A percentile compares a stretch with the other conserved stretches of the same genome.
Conservation (phyloP, 805 yeast genomes). For the Maudiozyma pseudohumilis region DNA sequence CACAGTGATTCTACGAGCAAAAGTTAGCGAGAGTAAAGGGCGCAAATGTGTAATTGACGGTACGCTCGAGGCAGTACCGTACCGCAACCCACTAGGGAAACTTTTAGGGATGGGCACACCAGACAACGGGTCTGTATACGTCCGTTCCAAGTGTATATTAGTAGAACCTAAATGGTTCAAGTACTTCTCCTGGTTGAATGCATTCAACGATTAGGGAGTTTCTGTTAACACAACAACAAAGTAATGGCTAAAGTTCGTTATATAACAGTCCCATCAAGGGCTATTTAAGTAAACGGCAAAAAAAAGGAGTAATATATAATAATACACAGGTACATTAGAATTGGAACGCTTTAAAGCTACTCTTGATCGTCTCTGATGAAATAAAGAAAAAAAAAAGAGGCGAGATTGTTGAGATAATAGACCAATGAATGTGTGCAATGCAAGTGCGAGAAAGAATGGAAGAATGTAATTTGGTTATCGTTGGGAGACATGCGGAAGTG, state of each 20-base stretch:
- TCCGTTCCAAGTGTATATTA: constrained; percentile 56
- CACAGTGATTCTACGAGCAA: constrained; percentile 57
- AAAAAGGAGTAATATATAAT: too few relatives aligned
- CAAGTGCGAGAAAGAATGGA: background rate
- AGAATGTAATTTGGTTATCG: background rate
- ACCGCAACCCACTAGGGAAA: background rate
- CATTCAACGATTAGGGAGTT: constrained; percentile 13
- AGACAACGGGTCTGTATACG: constrained; percentile 29
- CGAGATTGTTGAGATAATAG: background rate
- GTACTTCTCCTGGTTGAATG: constrained; percentile 47
- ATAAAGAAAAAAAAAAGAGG: too few relatives aligned
- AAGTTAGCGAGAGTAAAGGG: constrained; percentile 57
- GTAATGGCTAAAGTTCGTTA: too few relatives aligned
- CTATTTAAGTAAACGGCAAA: too few relatives aligned
- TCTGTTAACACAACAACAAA: too few relatives aligned
- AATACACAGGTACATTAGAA: too few relatives aligned
- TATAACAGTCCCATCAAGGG: too few relatives aligned
- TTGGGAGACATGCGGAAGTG: background rate
- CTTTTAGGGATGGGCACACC: constrained; percentile 3
- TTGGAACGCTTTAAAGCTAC: too few relatives aligned
- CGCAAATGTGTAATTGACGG: constrained; percentile 79
- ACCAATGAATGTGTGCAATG: background rate
- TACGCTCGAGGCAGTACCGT: constrained; percentile 35
- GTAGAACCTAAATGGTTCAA: constrained; percentile 88
- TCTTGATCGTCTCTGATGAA: too few relatives aligned